Base-by-base conservation (phyloP, 1,284 basidiomycete species). In the Boletellus dicymbophilus region DNA sequence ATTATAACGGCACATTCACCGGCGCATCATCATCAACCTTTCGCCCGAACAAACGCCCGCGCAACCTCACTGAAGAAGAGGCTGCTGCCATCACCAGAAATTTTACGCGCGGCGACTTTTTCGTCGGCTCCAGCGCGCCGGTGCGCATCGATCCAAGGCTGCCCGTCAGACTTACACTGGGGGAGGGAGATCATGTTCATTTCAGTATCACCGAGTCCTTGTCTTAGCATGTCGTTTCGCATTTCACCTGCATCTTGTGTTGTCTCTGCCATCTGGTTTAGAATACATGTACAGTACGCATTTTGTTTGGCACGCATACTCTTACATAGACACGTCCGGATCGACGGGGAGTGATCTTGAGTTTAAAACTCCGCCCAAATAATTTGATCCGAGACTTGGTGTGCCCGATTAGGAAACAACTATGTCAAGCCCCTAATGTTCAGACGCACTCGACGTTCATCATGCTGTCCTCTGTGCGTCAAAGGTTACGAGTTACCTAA, bases 171-270 rank as follows among this genome's bases (percentile, higher is more conserved):
- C 78, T 90, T 33, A 88, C 85, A 16, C 75, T 90, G 42, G 87
- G 87, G 16, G 87, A 90, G 60, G 86, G 86, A 25, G 87, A 90
- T 62, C 82, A 86, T 56, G 87, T 90, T 21, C 87, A 90, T 64
- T 90, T 88, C 61, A 82, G 82, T 37, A 81, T 88, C 48, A 86
- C 84, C 21, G 86, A 88, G 62, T 69, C 82, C 23, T 62, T 84
- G 55, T 74, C 79, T 44, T 78, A 65, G 57, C 53, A 54, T 54
- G 38, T 57, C 33, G n/a, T 37, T 21, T 22, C 12, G 20, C 49
- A 58, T 56, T 52, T 55, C 37, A 39, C 22, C 22, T 57, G 53
- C 51, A 51, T 65, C 52, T 53, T 51, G 52, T 42, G 38, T 53
- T 49, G 46, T 48, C 33, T 26, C 23, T 44, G 27, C 34, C 49